Evolutionary conservation across 139 green algal genomes (phyloP).

Genomic region (Tetraselmis striata): DNA sequence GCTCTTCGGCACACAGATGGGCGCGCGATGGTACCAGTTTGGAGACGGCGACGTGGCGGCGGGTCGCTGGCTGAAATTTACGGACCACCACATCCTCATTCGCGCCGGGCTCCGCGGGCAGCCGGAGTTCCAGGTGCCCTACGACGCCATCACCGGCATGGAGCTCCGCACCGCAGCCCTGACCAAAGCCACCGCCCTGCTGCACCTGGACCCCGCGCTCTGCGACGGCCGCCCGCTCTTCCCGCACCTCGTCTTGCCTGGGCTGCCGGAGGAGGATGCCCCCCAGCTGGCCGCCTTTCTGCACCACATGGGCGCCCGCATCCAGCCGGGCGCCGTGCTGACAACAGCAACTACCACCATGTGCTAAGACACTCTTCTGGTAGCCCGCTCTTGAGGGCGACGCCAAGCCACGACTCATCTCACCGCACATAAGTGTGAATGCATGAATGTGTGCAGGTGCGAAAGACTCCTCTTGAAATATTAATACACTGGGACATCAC

Average conservation of each 20-base stretch:
- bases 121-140: not conserved
- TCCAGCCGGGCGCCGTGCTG: too few relatives aligned
- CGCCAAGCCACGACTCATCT: too few relatives aligned
- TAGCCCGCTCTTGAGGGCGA: too few relatives aligned
- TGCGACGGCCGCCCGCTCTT: not conserved
- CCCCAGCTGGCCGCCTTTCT: not conserved
- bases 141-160: not conserved
- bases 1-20: not conserved
- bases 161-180: not conserved
- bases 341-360: too few relatives aligned
- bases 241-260: not conserved
- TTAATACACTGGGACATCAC: too few relatives aligned
- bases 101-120: not conserved
- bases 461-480: too few relatives aligned
- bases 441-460: too few relatives aligned
- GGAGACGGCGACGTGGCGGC: not conserved
- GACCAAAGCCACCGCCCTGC: not conserved
- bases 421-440: too few relatives aligned
- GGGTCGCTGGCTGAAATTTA: not conserved
- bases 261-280: not conserved
- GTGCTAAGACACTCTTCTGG: too few relatives aligned
- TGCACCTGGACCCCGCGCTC: not conserved
- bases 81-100: not conserved
- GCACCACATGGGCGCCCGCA: not conserved
- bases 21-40: not conserved